These are phyloP conservation scores for Suillus occidentalis DNA, from an alignment of 768 basidiomycete genomes.

Conservation along the genomic window DNA sequence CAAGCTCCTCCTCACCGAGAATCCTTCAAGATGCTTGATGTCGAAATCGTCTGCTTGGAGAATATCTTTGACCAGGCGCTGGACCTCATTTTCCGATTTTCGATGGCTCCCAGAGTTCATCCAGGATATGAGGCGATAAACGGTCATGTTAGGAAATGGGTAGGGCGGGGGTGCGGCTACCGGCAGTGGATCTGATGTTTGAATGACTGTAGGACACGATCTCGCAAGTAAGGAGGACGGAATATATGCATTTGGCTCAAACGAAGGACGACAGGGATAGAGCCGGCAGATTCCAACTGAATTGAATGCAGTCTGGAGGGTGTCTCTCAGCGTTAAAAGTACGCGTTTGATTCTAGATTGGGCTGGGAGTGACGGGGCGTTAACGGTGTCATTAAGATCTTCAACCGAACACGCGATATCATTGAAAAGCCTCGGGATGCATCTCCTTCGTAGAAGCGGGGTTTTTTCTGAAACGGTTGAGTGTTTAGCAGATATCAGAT, in stretches of 20 bases:
- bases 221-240: not conserved
- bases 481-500: too few species aligned
- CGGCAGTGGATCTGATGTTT: too few species aligned
- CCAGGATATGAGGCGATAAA: conserved; percentile 5
- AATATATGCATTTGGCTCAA: not conserved
- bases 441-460: not conserved
- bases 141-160: conserved; percentile 1
- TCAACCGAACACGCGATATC: not conserved
- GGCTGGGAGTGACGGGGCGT: not conserved
- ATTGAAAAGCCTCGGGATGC: not conserved
- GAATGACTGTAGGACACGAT: not conserved
- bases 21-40: not conserved
- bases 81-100: conserved; percentile 1
- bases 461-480: not conserved
- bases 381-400: too few species aligned
- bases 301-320: not conserved
- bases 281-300: not conserved
- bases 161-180: not conserved
- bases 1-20: not conserved
- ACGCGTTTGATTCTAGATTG: not conserved
- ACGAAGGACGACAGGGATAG: not conserved
- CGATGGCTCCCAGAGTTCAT: not conserved
- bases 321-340: not conserved
- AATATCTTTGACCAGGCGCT: not conserved
- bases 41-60: conserved; percentile 6